Conservation (phyloP, 2,329 filamentous ascomycete species). For the Penicillium sp. region DNA sequence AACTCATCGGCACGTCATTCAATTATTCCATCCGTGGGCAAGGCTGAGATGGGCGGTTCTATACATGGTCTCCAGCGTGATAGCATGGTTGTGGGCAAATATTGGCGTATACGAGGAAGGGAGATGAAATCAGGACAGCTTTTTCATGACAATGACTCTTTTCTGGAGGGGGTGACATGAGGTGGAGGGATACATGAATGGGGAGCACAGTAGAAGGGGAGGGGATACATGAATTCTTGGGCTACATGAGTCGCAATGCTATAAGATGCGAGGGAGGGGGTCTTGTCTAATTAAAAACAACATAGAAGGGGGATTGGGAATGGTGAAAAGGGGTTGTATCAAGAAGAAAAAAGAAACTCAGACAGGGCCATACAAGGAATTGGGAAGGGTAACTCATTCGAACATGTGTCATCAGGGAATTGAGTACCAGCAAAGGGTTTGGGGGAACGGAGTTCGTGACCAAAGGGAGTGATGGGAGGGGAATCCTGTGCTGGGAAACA, state of each 20-base stretch:
- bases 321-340: conserved; percentile 23
- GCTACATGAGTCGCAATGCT: conserved; percentile 32
- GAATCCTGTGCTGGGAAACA: conserved; percentile 9
- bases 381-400: conserved; percentile 15
- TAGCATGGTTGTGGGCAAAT: conserved; percentile 4
- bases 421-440: conserved; percentile 13
- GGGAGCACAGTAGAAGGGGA: conserved; percentile 36
- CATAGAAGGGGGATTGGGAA: conserved; percentile 20
- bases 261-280: conserved; percentile 24
- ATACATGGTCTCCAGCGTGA: conserved; percentile 13
- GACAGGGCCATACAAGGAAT: conserved; percentile 12
- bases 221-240: conserved; percentile 42
- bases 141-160: conserved; percentile 37
- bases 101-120: conserved; percentile 17
- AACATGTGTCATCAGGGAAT: conserved; percentile 17
- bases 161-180: conserved; percentile 23
- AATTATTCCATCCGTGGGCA: conserved; percentile 1
- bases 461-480: conserved; percentile 6
- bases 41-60: conserved; percentile 1
- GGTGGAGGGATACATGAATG: conserved; percentile 18
- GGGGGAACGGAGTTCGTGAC: conserved; percentile 1
- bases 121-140: conserved; percentile 18
- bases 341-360: conserved; percentile 11
- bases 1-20: not conserved
- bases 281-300: conserved; percentile 40